Evolutionary conservation across 2,329 filamentous ascomycete species (phyloP), one percentile per base, ranked within the genome.

Genomic region (Penicillium sp.): DNA sequence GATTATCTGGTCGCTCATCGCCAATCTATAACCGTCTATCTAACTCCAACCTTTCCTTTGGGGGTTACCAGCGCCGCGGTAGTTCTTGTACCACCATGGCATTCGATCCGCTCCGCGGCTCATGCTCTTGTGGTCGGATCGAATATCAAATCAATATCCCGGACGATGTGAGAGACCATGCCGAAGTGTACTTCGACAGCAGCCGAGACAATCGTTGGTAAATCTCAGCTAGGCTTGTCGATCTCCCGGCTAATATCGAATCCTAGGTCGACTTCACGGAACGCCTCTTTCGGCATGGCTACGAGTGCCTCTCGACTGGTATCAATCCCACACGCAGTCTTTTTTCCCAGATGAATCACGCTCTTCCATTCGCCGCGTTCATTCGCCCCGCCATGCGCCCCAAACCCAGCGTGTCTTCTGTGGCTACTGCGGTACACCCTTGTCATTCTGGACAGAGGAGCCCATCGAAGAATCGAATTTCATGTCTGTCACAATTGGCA

Each of bases 111-210:
- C 81, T 96, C 55, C 85, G 83, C 61, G 92, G 92, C 66, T 84
- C 86, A 61, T 96, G 92, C 78, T 86, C 88, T 51, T 97, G 92
- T 73, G 91, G 92, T 55, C 85, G 92, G 59, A 96, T 94, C 69
- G 82, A 87, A 69, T 96, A 96, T 76, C 81, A 86, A 56, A 85
- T 96, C 63, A 76, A 84, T 44, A 81, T 93, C 24, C 91, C 91
- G 1, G 72, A 79, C 20, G 74, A 80, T 64, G 78, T 82, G 39
- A 74, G 77, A 38, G 77, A 85, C 34, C 75, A 81, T 49, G 85
- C 87, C 16, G 82, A 86, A 63, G 85, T 95, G 22, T 83, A 91
- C 60, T 94, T 96, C 71, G 88, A 91, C 73, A 85, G 86, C 37
- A 83, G 85, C 57, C 79, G 81, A 54, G 78, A 81, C 38, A 89